phyloP scores from a whole-genome alignment of 2,329 filamentous ascomycete species.

The Plenodomus biglobosus region DNA sequence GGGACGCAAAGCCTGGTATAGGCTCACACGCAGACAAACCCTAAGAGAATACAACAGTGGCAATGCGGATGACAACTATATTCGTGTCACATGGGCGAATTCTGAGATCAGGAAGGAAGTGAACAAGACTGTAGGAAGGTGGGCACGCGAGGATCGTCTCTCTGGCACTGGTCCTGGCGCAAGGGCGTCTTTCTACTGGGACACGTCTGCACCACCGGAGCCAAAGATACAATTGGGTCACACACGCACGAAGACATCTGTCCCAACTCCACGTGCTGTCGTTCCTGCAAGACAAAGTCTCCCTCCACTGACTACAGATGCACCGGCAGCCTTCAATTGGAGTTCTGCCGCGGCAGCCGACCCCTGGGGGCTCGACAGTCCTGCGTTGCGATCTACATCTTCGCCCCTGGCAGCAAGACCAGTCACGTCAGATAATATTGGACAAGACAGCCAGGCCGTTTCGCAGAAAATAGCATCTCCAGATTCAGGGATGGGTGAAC shows the following conservation, averaged over 20 bases:
- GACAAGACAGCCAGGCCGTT: constrained; percentile 20
- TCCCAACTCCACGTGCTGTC: constrained; percentile 17
- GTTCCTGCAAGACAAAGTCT: constrained; percentile 21
- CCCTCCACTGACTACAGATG: constrained; percentile 23
- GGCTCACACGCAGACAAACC: constrained; percentile 43
- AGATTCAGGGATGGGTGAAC: constrained; percentile 10
- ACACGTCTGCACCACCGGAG: constrained; percentile 28
- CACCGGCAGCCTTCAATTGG: constrained; percentile 39
- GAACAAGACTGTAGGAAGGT: constrained; percentile 39
- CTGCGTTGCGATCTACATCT: constrained; percentile 13
- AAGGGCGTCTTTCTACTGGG: constrained; percentile 44
- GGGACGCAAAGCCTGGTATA: constrained; percentile 45
- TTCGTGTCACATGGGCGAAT: constrained; percentile 42
- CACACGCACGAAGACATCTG: constrained; percentile 27
- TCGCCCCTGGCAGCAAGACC: constrained; percentile 22
- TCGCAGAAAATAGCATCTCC: constrained; percentile 5
- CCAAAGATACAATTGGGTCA: constrained; percentile 17
- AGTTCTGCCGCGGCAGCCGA: constrained; percentile 30
- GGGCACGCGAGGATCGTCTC: constrained; percentile 44
- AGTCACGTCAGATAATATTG: constrained; percentile 14
- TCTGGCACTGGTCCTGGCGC: constrained; percentile 39
- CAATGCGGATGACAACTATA: constrained; percentile 39
- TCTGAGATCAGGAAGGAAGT: constrained; percentile 39
- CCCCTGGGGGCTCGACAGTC: constrained; percentile 23
- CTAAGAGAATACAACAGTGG: constrained; percentile 43